Evolutionary conservation across 805 yeast species (phyloP), one percentile per base, ranked within the genome.

Genomic region (Saturnispora dispora): DNA sequence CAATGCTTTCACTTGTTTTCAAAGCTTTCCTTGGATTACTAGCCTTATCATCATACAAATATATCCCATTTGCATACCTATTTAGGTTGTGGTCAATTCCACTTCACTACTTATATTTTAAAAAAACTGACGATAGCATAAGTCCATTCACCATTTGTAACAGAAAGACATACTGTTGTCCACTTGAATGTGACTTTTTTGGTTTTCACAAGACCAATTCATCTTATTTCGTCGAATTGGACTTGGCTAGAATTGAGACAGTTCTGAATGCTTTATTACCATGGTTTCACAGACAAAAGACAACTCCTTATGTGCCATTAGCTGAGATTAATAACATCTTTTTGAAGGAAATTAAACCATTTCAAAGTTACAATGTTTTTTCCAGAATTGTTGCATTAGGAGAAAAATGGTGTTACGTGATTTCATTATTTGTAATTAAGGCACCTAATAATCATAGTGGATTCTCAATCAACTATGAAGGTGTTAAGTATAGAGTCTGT

Each of bases 161-260:
- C 4, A 55, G 60, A 42, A 20, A 27, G 1, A 52, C 57, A 1
- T 59, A 55, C 45, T 85, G 85, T 28, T 82, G 91, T 1, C 80
- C 85, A 7, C 67, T 85, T 60, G 97, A 90, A 63, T 81, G 88
- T 62, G 97, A 90, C 66, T 77, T 86, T 71, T 88, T 88, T 62
- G 65, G 65, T 3, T 60, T 88, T 46, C 98, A 90, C 71, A 91
- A 90, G 70, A 80, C 85, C 52, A 91, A 91, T 64, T 81, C 91
- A 6, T 85, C 96, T 1, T 91, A 90, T 67, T 84, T 85, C 60
- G 69, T 73, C 18, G 97, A 90, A 57, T 71, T 88, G 63, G 97
- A 90, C 63, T 73, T 88, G 55, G 81, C 87, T 3, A 78, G 97
- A 62, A 74, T 85, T 7, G 79, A 81, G 52, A 66, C 83, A 50